phyloP scores from a whole-genome alignment of 2,329 filamentous ascomycete species.

The Eurotiales sp. region DNA sequence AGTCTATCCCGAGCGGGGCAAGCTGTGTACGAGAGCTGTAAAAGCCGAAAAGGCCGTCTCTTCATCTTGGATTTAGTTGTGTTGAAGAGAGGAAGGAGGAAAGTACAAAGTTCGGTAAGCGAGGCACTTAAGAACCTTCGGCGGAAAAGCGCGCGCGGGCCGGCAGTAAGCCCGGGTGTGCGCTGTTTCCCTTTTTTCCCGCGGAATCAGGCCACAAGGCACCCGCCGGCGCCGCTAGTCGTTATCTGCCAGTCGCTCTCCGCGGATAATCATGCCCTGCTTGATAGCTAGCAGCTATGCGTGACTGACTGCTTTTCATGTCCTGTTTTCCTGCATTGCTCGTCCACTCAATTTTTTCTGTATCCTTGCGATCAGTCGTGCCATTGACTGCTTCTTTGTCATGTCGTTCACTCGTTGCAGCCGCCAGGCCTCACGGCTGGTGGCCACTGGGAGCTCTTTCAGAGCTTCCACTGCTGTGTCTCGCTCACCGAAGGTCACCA shows the following conservation, averaged over 20 bases:
- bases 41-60: constrained; percentile 61
- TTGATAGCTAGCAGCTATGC: not conserved
- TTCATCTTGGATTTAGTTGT: constrained; percentile 80
- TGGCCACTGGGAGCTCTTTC: constrained; percentile 30
- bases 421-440: constrained; percentile 29
- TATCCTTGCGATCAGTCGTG: not conserved
- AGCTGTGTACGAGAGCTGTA: constrained; percentile 49
- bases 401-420: constrained; percentile 38
- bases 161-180: not conserved
- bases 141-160: constrained; percentile 5
- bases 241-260: constrained; percentile 12
- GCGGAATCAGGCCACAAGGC: constrained; percentile 15
- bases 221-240: not conserved
- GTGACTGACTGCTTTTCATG: not conserved
- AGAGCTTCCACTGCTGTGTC: constrained; percentile 21
- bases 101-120: constrained; percentile 18
- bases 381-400: not conserved
- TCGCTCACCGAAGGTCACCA: constrained; percentile 16
- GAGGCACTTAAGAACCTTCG: constrained; percentile 18
- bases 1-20: constrained; percentile 45
- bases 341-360: too few relatives aligned
- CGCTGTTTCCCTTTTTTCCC: constrained; percentile 14
- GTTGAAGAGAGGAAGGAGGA: constrained; percentile 46
- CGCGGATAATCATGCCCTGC: constrained; percentile 3
- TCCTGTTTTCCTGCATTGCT: not conserved